Conservation (phyloP, 345 rosid species). For the Xanthoceras sorbifolium region DNA sequence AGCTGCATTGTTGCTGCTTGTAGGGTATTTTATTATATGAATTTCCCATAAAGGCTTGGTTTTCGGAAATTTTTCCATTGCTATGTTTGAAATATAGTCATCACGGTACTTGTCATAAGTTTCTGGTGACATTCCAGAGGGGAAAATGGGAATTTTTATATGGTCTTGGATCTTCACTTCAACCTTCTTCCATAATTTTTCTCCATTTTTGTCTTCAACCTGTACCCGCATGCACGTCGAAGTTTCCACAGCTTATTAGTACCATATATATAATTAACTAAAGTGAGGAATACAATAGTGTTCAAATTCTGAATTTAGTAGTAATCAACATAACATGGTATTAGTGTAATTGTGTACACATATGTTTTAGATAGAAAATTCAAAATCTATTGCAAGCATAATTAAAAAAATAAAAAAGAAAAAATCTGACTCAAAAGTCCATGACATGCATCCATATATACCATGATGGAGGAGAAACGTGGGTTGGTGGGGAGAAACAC, state of each 20-base stretch:
- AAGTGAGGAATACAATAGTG: neutral
- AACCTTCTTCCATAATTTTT: slow-evolving; percentile 23
- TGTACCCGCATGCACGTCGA: neutral
- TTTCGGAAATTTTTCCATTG: slow-evolving; percentile 20
- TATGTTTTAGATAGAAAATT: no score
- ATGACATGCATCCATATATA: neutral
- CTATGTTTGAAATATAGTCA: slow-evolving; percentile 28
- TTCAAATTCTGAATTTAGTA: no score
- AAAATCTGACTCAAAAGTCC: neutral
- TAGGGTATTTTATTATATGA: slow-evolving; percentile 34
- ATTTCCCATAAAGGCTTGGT: slow-evolving; percentile 40
- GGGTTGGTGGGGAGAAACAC: slow-evolving; percentile 40
- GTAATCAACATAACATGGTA: no score
- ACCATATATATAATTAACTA: no score
- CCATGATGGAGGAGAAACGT: slow-evolving; percentile 54
- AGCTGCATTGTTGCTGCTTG: slow-evolving; percentile 25
- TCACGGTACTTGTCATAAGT: slow-evolving; percentile 23
- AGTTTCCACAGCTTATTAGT: neutral
- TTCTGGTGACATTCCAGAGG: slow-evolving; percentile 16
- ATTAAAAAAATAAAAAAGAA: no score
- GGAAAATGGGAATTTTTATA: slow-evolving; percentile 24
- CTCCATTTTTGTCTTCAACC: slow-evolving; percentile 11
- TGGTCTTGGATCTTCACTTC: slow-evolving; percentile 25
- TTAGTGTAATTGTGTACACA: no score
- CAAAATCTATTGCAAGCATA: no score